phyloP scores from a whole-genome alignment of 768 basidiomycete genomes.

The Kwoniella dendrophila region DNA sequence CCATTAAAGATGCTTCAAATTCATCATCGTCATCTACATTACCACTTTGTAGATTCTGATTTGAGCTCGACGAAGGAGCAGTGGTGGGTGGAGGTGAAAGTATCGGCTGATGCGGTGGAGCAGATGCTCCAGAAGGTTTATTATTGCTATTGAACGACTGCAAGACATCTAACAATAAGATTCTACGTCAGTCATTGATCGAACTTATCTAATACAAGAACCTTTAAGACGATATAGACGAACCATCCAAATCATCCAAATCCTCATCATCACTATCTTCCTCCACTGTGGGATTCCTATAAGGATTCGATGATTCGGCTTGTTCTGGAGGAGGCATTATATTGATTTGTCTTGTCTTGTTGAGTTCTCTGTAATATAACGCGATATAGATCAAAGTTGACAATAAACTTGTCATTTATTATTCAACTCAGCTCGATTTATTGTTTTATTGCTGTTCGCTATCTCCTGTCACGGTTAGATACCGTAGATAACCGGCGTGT shows the following conservation, averaged over 20 bases:
- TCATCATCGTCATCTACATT: constrained; percentile 39
- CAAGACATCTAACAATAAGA: constrained; percentile 44
- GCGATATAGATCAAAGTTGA: too few relatives aligned
- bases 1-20: constrained; percentile 51
- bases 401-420: too few relatives aligned
- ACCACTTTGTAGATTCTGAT: constrained; percentile 11
- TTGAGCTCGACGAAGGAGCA: background rate
- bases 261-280: constrained; percentile 53
- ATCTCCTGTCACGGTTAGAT: too few relatives aligned
- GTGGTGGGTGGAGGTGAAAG: background rate
- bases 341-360: background rate
- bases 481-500: too few relatives aligned
- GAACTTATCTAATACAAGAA: background rate
- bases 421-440: too few relatives aligned
- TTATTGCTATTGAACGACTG: constrained; percentile 37
- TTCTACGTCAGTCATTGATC: background rate
- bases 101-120: constrained; percentile 6
- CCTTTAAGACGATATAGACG: constrained; percentile 2
- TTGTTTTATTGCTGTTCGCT: too few relatives aligned
- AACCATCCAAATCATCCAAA: constrained; percentile 52
- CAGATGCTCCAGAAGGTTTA: constrained; percentile 1
- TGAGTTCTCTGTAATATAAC: background rate
- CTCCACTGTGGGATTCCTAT: constrained; percentile 38
- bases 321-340: constrained; percentile 11
- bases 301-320: constrained; percentile 14